Evolutionary conservation across 192 early-diverging fungal species (phyloP).

Genomic region (Allomyces arbusculus): DNA sequence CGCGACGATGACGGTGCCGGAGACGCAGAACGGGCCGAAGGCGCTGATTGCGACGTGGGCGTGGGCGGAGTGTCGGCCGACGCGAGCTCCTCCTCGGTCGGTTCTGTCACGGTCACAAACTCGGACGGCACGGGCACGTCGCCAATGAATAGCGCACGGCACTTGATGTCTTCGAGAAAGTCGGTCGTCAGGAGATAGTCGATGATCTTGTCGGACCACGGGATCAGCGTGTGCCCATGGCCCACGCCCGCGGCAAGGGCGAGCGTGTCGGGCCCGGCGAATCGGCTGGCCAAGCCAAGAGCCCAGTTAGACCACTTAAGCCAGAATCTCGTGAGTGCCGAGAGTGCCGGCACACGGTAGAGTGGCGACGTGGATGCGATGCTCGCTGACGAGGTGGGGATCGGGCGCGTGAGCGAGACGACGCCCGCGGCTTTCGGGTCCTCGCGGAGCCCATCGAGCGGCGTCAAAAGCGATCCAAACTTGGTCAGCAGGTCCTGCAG

Average conservation of each 20-base stretch:
- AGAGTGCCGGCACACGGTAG: too few species aligned
- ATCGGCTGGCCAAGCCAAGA: constrained; percentile 3
- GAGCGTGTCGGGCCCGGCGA: not conserved
- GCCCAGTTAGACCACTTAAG: constrained; percentile 8
- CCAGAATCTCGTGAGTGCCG: not conserved
- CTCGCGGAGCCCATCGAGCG: not conserved
- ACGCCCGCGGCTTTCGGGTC: too few species aligned
- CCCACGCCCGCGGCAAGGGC: not conserved
- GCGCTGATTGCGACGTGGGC: too few species aligned
- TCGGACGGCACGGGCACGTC: constrained; percentile 17
- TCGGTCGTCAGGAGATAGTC: constrained; percentile 21
- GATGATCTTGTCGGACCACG: not conserved
- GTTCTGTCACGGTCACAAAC: constrained; percentile 11
- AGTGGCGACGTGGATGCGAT: too few species aligned
- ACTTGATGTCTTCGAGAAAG: constrained; percentile 45
- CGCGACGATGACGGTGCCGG: not conserved
- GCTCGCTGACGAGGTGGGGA: too few species aligned
- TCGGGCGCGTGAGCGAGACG: too few species aligned
- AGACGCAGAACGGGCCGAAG: not conserved
- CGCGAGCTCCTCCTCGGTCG: constrained; percentile 18
- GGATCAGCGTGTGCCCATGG: not conserved
- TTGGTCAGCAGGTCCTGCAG: not conserved
- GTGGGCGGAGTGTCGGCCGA: constrained; percentile 14
- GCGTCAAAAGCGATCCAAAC: not conserved
- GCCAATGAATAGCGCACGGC: constrained; percentile 37